A percentile compares a stretch with the other conserved stretches of the same genome.
These are phyloP conservation scores for Avena eriantha DNA, from an alignment of 176 grass and related monocot species.

Conservation along the genomic window DNA sequence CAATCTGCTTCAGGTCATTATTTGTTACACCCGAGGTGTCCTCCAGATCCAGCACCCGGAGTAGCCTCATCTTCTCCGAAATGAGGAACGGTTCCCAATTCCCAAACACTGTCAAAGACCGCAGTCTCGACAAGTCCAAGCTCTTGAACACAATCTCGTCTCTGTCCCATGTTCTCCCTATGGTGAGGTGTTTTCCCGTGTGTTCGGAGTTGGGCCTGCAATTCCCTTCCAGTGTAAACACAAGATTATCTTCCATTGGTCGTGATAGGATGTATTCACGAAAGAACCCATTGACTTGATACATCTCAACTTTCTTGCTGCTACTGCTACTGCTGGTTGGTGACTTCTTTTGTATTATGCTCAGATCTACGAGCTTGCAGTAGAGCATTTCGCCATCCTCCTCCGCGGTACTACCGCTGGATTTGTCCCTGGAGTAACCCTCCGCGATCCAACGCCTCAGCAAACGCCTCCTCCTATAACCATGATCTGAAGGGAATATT, in stretches of 20 bases:
- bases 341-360: background rate
- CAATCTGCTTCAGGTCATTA: background rate
- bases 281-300: background rate
- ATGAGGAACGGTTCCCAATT: background rate
- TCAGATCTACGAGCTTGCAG: background rate
- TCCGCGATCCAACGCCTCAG: background rate
- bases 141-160: background rate
- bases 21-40: background rate
- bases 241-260: background rate
- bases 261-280: background rate
- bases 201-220: background rate
- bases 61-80: background rate
- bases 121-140: background rate
- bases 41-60: slow-evolving; percentile 41
- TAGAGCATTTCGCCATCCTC: background rate
- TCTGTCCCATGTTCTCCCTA: background rate
- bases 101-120: background rate
- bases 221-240: background rate
- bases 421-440: background rate
- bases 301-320: background rate
- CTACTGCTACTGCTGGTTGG: no score
- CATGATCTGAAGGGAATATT: background rate
- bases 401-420: background rate
- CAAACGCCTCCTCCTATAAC: background rate
- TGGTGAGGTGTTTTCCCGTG: background rate